Evolutionary conservation across 2,329 filamentous ascomycete genomes (phyloP), one percentile per base, ranked within the genome.

Genomic region (Xylariaceae sp.): DNA sequence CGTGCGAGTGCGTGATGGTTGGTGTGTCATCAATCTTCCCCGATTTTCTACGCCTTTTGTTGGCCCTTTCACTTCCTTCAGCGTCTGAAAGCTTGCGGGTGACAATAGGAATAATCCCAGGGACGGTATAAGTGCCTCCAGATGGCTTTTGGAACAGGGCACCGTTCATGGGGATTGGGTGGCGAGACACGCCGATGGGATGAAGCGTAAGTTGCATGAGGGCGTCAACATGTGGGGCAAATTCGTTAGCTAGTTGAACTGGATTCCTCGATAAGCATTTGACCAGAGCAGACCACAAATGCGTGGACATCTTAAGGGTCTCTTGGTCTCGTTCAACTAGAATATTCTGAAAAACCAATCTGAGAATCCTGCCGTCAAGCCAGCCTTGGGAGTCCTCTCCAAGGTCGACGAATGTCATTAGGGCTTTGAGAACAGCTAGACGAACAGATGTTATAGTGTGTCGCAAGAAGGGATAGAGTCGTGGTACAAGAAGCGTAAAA

Each of bases 381-480:
- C 94, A 99, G 26, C 91, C 90, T 67, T 91, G 88, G 6, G 90
- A 91, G 46, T 89, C 85, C 46, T 86, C 86, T 57, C 92, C 89
- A 18, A 99, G 86, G 61, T 91, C 88, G 64, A 96, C 84, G 73
- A 99, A 99, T 0, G 94, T 99, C 64, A 92, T 85, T 24, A 99
- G 79, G 29, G 94, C 94, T 66, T 96, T 91, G 40, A 99, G 80
- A 3, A 99, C 94, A 8, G 94, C 93, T 33, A 93, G 87, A 47
- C 94, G 89, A 42, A 99, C 94, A 50, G 90, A 96, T 1, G 92
- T 96, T 64, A 99, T 97, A 6, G 95, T 99, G 71, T 99, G 94
- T 53, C 94, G 88, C 37, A 99, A 77, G 79, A 99, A 99, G 3
- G 93, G 93, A 67, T 97, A 99, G 3, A 99, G 84, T 39, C 94